phyloP scores from a whole-genome alignment of 305 asterid species.

The Fraxinus nigra region DNA sequence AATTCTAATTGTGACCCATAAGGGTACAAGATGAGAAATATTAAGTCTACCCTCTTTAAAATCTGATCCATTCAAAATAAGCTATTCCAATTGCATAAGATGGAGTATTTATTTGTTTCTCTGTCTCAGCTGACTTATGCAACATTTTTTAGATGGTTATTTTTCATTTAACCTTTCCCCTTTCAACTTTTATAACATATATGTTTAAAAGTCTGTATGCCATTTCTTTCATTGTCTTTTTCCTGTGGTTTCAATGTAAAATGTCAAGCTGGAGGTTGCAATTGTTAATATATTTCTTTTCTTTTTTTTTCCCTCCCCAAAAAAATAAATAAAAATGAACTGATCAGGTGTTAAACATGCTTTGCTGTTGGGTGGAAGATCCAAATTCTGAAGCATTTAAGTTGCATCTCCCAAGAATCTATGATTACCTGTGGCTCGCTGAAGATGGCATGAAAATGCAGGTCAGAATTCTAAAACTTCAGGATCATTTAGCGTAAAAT shows the following conservation, averaged over 20 bases:
- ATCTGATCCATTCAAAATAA: background rate
- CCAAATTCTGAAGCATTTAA: slow-evolving; percentile 47
- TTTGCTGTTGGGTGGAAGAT: slow-evolving; percentile 60
- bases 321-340: slow-evolving; percentile 4
- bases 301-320: background rate
- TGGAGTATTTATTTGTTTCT: background rate
- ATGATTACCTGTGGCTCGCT: slow-evolving; percentile 49
- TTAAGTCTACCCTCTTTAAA: background rate
- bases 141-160: slow-evolving; percentile 9
- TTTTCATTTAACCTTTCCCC: background rate
- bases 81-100: background rate
- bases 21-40: background rate
- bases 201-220: slow-evolving; percentile 6
- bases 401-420: slow-evolving; percentile 45
- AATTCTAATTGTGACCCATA: background rate
- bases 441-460: slow-evolving; percentile 57
- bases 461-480: slow-evolving; percentile 20
- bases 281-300: slow-evolving; percentile 20
- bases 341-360: slow-evolving; percentile 42
- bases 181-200: background rate
- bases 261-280: slow-evolving; percentile 8
- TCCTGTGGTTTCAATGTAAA: slow-evolving; percentile 18
- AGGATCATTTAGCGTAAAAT: background rate
- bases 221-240: slow-evolving; percentile 15
- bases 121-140: background rate